Conservation (phyloP, 768 basidiomycete species). For the Austroboletus eburneus region DNA sequence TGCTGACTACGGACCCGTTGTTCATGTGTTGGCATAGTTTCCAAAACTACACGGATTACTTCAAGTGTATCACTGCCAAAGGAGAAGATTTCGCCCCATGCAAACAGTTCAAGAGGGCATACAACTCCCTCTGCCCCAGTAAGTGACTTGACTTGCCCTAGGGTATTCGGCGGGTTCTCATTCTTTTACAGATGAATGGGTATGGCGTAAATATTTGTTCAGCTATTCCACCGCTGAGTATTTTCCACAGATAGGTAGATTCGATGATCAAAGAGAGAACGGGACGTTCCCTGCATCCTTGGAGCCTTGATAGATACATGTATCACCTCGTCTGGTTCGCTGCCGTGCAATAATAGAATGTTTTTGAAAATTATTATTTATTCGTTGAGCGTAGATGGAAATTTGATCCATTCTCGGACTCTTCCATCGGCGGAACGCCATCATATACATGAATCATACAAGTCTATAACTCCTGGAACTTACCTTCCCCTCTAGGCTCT, state of each 20-base stretch:
- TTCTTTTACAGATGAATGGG: constrained; percentile 79
- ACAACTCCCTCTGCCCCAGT: constrained; percentile 98
- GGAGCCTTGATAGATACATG: constrained; percentile 54
- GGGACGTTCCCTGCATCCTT: constrained; percentile 91
- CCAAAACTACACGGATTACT: constrained; percentile 98
- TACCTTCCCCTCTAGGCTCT: neutral
- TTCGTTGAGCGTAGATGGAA: neutral
- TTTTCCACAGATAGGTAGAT: constrained; percentile 65
- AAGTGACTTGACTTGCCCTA: constrained; percentile 33
- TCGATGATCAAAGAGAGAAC: constrained; percentile 92
- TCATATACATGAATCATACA: constrained; percentile 5
- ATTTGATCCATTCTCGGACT: neutral
- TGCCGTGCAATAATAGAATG: constrained; percentile 12
- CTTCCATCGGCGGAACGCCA: too few species aligned
- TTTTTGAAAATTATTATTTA: neutral
- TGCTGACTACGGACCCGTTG: neutral
- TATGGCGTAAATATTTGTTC: constrained; percentile 31
- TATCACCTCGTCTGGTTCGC: neutral
- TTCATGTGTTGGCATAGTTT: constrained; percentile 44
- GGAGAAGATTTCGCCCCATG: constrained; percentile 98
- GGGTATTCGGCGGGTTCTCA: constrained; percentile 9
- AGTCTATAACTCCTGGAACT: constrained; percentile 1
- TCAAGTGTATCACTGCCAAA: constrained; percentile 95
- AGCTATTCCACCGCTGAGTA: neutral
- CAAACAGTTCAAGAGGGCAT: constrained; percentile 97